Percentiles rank a stretch among this genome's conserved stretches.
These are phyloP conservation scores for Helianthus annuus DNA, from an alignment of 129 eudicot genomes.

Conservation along the genomic window HanXRQr2.0-SUNRISE NC_035448.2:124034825-124035324, in stretches of 20 bases:
- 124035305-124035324: background rate
- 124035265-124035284: too few relatives aligned
- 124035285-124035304: too few relatives aligned
- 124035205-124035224: background rate
- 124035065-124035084: background rate
- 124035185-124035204: background rate
- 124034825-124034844: too few relatives aligned
- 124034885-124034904: background rate
- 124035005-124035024: too few relatives aligned
- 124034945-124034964: background rate
- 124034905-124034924: too few relatives aligned
- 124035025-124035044: background rate
- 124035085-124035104: background rate
- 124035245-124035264: background rate
- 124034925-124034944: too few relatives aligned
- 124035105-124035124: background rate
- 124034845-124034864: too few relatives aligned
- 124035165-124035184: too few relatives aligned
- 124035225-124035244: too few relatives aligned
- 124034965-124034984: background rate
- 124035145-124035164: too few relatives aligned
- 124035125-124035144: background rate
- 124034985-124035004: background rate
- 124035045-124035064: background rate
- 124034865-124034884: too few relatives aligned